Evolutionary conservation across 305 asterid species (phyloP), one percentile per base, ranked within the genome.

Genomic region (Withania somnifera): DNA sequence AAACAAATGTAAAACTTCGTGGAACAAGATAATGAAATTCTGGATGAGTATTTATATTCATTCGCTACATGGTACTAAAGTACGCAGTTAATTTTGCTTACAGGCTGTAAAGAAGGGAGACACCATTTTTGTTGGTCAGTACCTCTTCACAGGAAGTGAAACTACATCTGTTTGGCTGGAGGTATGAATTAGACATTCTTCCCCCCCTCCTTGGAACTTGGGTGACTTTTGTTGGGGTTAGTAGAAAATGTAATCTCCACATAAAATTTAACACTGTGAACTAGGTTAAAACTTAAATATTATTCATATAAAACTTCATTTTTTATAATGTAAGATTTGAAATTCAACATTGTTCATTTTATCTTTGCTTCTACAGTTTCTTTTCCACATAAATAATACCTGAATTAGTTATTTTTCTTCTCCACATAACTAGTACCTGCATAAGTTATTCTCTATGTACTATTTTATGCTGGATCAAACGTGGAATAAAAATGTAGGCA

Each of bases 81-180:
- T 0, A 26, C 40, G 14, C 15, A 47, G 79, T 75, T 75, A 50
- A 50, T 26, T 50, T 50, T 75, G 6, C 45, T 26, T 84, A 85
- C 91, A 92, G 97, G 95, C 98, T 66, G 92, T 93, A 86, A 93
- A 91, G 89, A 87, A 83, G 79, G 98, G 97, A 26, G 97, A 93
- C 84, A 93, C 95, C 84, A 90, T 93, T 86, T 93, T 93, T 88
- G 83, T 91, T 42, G 98, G 98, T 57, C 97, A 93, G 81, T 93
- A 93, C 86, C 89, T 93, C 52, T 93, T 93, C 82, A 93, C 98
- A 7, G 98, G 98, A 88, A 93, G 98, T 60, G 98, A 93, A 84
- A 90, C 95, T 26, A 93, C 98, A 80, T 93, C 97, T 58, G 97
- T 92, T 51, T 93, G 98, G 97, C 89, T 93, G 36, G 98, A 93